phyloP scores from a whole-genome alignment of 352 stramenopile genomes.

The Elongisporangium undulatum region DNA sequence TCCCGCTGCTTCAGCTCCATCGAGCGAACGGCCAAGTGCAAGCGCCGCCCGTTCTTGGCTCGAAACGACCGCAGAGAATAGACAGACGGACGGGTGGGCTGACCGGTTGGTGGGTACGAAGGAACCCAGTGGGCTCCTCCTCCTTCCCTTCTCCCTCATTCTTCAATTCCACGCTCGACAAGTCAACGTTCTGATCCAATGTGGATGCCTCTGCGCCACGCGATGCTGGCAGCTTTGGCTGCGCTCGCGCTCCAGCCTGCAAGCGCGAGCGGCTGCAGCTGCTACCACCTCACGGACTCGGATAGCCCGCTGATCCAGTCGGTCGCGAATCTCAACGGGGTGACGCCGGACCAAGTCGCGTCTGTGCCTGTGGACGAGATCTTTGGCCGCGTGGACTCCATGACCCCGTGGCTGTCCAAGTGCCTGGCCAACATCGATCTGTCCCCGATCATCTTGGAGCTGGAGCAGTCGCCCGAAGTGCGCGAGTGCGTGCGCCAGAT shows the following conservation, averaged over 20 bases:
- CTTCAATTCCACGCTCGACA: not conserved
- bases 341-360: slow-evolving; percentile 1
- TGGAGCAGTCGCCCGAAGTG: not conserved
- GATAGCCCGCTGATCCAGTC: not conserved
- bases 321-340: slow-evolving; percentile 2
- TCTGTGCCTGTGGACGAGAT: slow-evolving; percentile 1
- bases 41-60: not conserved
- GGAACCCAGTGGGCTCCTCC: not conserved
- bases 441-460: not conserved
- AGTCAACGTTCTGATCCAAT: not conserved
- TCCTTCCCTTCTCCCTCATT: not conserved
- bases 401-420: slow-evolving; percentile 6
- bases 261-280: not conserved
- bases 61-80: not conserved
- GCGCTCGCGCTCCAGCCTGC: not conserved
- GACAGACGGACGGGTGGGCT: not conserved
- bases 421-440: slow-evolving; percentile 8
- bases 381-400: slow-evolving; percentile 2
- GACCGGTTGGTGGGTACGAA: too few relatives aligned
- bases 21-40: not conserved
- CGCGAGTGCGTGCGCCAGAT: slow-evolving; percentile 1
- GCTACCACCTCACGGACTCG: slow-evolving; percentile 1
- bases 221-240: not conserved
- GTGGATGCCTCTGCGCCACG: not conserved
- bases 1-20: not conserved